These are phyloP conservation scores for Cordyceps tenuipes DNA, from an alignment of 2,329 filamentous ascomycete genomes.

Conservation along the genomic window DNA sequence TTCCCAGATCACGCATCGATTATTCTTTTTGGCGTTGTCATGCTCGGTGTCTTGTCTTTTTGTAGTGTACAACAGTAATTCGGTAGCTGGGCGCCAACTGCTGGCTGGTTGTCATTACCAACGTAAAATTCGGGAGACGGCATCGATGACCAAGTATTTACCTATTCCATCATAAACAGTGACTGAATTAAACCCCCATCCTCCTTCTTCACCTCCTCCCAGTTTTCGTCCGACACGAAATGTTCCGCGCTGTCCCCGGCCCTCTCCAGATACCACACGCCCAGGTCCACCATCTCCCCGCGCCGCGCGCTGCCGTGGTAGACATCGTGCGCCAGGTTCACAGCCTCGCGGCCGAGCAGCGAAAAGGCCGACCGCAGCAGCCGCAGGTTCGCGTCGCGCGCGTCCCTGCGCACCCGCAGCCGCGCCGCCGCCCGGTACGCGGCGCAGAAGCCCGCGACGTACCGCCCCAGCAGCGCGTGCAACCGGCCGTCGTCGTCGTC, in stretches of 20 bases:
- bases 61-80: neutral
- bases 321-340: conserved; percentile 15
- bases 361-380: conserved; percentile 15
- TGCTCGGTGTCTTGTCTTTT: neutral
- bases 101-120: neutral
- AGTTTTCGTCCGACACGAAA: conserved; percentile 13
- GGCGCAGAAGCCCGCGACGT: conserved; percentile 11
- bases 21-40: conserved; percentile 4
- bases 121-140: neutral
- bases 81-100: neutral
- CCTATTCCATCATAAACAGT: conserved; percentile 3
- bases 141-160: neutral
- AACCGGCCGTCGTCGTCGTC: neutral
- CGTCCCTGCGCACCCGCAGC: conserved; percentile 1
- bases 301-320: conserved; percentile 1
- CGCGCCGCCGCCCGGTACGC: conserved; percentile 10
- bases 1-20: conserved; percentile 16
- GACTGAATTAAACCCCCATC: conserved; percentile 8
- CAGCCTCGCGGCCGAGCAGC: conserved; percentile 14
- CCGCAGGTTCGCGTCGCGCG: conserved; percentile 7
- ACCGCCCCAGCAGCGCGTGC: conserved; percentile 4
- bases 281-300: conserved; percentile 12
- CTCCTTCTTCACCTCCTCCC: conserved; percentile 12
- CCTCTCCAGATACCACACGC: conserved; percentile 16
- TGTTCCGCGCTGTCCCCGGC: conserved; percentile 13